These are phyloP conservation scores for Cephaloascus fragrans DNA, from an alignment of 805 yeast species.

Conservation along the genomic window DNA sequence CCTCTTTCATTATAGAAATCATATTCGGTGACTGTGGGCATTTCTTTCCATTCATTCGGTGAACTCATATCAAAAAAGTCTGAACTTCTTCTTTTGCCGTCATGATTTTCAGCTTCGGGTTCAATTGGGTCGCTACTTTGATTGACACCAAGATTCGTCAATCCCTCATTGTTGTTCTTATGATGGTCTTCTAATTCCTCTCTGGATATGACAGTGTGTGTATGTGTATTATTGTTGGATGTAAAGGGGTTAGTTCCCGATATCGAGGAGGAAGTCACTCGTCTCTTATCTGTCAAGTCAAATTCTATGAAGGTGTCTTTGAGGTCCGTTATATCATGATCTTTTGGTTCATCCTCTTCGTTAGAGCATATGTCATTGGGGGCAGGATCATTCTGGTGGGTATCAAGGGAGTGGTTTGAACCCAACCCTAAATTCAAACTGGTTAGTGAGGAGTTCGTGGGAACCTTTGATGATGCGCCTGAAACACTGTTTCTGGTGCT, in stretches of 20 bases:
- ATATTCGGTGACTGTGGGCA: conserved; percentile 71
- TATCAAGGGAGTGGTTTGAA: neutral
- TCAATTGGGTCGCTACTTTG: too few species aligned
- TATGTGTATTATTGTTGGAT: neutral
- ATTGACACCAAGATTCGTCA: too few species aligned
- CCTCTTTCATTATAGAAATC: conserved; percentile 80
- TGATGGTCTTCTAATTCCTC: too few species aligned
- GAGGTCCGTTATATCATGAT: too few species aligned
- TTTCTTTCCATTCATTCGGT: conserved; percentile 67
- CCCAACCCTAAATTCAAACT: neutral
- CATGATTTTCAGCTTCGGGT: neutral
- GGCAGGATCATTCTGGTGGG: neutral
- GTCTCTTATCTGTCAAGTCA: neutral
- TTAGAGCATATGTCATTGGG: neutral
- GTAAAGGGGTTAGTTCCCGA: neutral
- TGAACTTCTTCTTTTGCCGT: neutral
- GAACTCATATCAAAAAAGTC: conserved; percentile 13
- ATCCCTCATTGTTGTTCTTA: neutral
- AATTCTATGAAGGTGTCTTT: neutral
- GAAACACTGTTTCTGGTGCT: neutral
- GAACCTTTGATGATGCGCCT: neutral
- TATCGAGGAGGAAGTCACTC: neutral
- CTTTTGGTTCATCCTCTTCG: neutral
- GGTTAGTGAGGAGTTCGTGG: neutral
- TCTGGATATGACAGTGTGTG: too few species aligned